Conservation (phyloP, 2,329 filamentous ascomycete genomes). For the Diaporthe humulicola region DNA sequence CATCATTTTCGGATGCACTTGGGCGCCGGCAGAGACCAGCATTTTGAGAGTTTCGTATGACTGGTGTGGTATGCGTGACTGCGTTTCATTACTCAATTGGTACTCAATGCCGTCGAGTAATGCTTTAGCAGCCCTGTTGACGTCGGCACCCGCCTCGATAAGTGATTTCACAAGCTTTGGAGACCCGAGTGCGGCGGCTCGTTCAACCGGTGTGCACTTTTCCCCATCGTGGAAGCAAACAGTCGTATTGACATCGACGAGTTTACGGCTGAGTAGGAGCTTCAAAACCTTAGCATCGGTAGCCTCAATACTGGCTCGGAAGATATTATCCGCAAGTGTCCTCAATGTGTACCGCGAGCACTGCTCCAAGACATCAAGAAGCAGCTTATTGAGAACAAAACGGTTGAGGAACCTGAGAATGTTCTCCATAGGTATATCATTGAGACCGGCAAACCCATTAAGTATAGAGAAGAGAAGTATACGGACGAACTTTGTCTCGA, state of each 20-base stretch:
- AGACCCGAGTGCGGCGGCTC: background rate
- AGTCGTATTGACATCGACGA: background rate
- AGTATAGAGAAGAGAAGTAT: slow-evolving; percentile 5
- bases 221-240: background rate
- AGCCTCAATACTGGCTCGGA: background rate
- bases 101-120: background rate
- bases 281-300: background rate
- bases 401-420: slow-evolving; percentile 9
- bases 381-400: background rate
- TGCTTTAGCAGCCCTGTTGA: background rate
- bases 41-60: background rate
- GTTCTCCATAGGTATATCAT: background rate
- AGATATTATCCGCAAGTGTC: background rate
- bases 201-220: background rate
- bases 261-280: background rate
- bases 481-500: slow-evolving; percentile 7
- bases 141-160: background rate
- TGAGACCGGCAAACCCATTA: background rate
- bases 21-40: background rate
- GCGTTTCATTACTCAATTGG: too few species aligned
- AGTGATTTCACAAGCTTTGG: background rate
- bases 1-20: background rate
- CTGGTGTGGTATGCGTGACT: background rate
- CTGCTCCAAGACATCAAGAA: background rate
- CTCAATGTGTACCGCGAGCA: background rate